A percentile compares a stretch with the other conserved stretches of the same genome.
These are phyloP conservation scores for Kodamaea jinghongensis DNA, from an alignment of 805 yeast genomes.

Conservation along the genomic window DNA sequence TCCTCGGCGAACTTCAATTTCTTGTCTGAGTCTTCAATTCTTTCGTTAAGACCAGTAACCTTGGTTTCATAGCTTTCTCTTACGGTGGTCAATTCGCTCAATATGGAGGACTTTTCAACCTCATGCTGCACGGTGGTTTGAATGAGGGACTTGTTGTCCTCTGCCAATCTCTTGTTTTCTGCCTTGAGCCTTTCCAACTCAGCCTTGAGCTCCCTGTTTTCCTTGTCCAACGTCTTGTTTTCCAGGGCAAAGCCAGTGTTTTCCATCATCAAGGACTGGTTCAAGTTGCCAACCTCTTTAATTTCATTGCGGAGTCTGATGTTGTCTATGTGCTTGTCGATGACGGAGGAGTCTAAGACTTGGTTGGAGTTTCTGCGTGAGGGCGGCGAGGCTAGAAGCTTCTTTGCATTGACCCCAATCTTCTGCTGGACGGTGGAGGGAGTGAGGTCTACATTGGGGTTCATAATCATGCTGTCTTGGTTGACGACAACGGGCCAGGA, in stretches of 20 bases:
- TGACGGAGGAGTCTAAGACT: constrained; percentile 34
- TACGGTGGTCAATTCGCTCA: too few relatives aligned
- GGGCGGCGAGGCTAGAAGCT: neutral
- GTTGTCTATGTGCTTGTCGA: constrained; percentile 44
- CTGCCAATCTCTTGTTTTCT: constrained; percentile 4
- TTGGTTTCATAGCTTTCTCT: too few relatives aligned
- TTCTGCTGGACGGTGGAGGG: constrained; percentile 5
- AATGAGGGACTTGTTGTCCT: constrained; percentile 10
- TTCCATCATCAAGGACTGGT: constrained; percentile 9
- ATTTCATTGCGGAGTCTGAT: constrained; percentile 35
- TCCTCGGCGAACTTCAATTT: too few relatives aligned
- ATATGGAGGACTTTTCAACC: too few relatives aligned
- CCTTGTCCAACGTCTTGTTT: constrained; percentile 10
- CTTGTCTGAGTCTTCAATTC: too few relatives aligned
- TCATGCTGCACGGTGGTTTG: neutral
- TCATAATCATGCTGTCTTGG: constrained; percentile 10
- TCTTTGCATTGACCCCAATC: neutral
- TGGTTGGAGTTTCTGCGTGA: constrained; percentile 13
- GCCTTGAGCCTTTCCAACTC: constrained; percentile 6
- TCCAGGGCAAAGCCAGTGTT: constrained; percentile 6
- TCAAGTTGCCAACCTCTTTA: constrained; percentile 12
- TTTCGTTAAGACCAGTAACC: too few relatives aligned
- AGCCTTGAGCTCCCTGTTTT: constrained; percentile 8
- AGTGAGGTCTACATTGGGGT: constrained; percentile 4
- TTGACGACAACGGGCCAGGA: constrained; percentile 41